A percentile compares a stretch with the other conserved stretches of the same genome.
Evolutionary conservation across 78 protist genomes (phyloP).

Genomic region (Pigoraptor vietnamica): DNA sequence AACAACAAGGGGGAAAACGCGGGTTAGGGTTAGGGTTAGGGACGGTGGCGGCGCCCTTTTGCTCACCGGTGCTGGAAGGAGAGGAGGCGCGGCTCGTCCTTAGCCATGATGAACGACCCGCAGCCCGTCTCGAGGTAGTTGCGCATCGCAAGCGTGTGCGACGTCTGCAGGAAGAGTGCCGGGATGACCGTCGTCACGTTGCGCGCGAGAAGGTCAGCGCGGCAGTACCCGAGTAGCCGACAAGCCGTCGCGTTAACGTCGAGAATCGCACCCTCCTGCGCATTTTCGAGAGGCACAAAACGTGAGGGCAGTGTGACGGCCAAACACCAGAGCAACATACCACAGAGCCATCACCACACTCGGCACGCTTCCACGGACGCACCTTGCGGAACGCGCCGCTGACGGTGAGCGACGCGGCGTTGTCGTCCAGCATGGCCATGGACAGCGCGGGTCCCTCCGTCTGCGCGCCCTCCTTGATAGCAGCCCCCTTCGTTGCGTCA

Average conservation of each 20-base stretch:
- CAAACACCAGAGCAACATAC: too few species aligned
- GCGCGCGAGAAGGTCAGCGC: background rate
- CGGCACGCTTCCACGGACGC: too few species aligned
- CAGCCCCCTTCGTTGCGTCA: too few species aligned
- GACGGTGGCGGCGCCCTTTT: background rate
- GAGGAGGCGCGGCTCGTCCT: background rate
- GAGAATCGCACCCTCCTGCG: background rate
- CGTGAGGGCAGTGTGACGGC: too few species aligned
- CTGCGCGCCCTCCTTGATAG: too few species aligned
- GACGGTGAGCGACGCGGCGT: background rate
- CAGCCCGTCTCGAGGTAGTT: background rate
- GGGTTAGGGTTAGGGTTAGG: too few species aligned
- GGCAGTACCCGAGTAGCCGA: background rate
- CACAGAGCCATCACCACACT: too few species aligned
- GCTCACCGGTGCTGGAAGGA: background rate
- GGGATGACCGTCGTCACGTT: background rate
- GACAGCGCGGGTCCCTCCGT: background rate
- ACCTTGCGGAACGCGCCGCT: background rate
- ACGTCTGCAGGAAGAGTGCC: background rate
- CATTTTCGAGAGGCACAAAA: too few species aligned
- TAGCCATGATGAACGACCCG: background rate
- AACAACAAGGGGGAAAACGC: background rate
- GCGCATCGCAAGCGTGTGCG: background rate
- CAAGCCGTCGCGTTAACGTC: background rate
- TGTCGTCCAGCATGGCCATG: background rate